Evolutionary conservation across 2,329 filamentous ascomycete genomes (phyloP), one percentile per base, ranked within the genome.

Genomic region (Colletotrichum filicis): DNA sequence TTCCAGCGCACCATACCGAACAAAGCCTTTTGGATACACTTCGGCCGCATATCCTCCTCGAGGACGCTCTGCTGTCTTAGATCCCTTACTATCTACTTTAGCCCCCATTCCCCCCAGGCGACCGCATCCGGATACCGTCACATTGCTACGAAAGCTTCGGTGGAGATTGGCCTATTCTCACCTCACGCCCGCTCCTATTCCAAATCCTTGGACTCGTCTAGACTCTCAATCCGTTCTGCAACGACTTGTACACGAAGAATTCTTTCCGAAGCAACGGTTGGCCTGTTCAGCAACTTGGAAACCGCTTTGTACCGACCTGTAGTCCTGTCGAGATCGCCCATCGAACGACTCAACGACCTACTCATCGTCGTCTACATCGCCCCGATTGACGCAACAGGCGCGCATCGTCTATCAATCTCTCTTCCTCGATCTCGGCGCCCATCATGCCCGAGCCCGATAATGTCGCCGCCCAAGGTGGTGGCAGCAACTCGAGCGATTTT

Each of bases 401-500:
- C 66, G 32, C 16, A 49, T 61, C 35, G 7, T 26, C 46, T 30
- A 26, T 22, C 55, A 26, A 24, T 11, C 37, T 53, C 28, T 19
- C 35, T 22, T 14, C 11, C 32, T 49, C 56, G 14, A 37, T 24
- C 57, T 66, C 66, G 76, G 68, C 57, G 77, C 75, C 68, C 72
- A 79, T 74, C 74, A 83, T 79, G 72, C 79, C 81, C 57, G 83
- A 84, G 76, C 78, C 75, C 78, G 83, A 85, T 35, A 77, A 83
- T 77, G 76, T 80, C 73, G 77, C 79, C 71, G 81, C 80, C 78
- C 83, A 79, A 76, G 85, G 85, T 75, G 85, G 86, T 75, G 85
- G 86, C 80, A 97, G 94, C 84, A 97, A 94, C 86, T 97, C 95
- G 75, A 97, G 95, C 88, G 95, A 98, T 87, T 98, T 98, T 89